Conservation (phyloP, 2,329 filamentous ascomycete species). For the Sclerotinia sclerotiorum region DNA sequence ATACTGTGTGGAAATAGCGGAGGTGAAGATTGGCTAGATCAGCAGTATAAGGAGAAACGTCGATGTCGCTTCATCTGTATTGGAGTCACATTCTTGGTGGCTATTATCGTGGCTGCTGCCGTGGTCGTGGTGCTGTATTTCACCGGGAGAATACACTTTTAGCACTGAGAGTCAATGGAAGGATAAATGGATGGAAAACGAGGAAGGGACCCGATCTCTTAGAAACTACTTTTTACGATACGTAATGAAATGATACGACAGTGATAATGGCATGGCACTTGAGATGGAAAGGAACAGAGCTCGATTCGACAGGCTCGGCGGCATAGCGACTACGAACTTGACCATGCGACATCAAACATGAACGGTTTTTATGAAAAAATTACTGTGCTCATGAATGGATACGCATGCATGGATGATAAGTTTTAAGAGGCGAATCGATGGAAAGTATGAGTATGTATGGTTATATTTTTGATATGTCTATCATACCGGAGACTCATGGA, state of each 20-base stretch:
- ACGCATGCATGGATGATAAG: neutral
- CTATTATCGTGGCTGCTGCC: slow-evolving; percentile 31
- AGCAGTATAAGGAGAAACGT: slow-evolving; percentile 39
- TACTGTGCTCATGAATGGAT: neutral
- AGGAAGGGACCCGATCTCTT: neutral
- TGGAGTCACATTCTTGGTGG: slow-evolving; percentile 32
- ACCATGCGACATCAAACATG: neutral
- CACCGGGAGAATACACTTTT: slow-evolving; percentile 24
- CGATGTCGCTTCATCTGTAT: slow-evolving; percentile 34
- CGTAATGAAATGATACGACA: slow-evolving; percentile 14
- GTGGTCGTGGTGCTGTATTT: slow-evolving; percentile 38
- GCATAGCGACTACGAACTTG: neutral
- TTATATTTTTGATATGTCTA: slow-evolving; percentile 12
- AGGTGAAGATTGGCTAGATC: slow-evolving; percentile 39
- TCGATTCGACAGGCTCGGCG: slow-evolving; percentile 8
- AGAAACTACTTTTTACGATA: slow-evolving; percentile 12
- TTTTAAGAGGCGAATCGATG: neutral
- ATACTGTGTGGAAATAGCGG: slow-evolving; percentile 25
- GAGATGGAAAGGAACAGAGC: neutral
- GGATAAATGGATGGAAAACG: neutral
- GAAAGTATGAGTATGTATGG: slow-evolving; percentile 7
- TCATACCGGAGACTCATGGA: neutral
- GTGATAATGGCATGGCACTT: slow-evolving; percentile 18
- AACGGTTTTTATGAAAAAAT: neutral
- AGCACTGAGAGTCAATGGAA: neutral